Base-by-base conservation (phyloP, 176 grass and related monocot species). In the Hordeum marinum region DNA sequence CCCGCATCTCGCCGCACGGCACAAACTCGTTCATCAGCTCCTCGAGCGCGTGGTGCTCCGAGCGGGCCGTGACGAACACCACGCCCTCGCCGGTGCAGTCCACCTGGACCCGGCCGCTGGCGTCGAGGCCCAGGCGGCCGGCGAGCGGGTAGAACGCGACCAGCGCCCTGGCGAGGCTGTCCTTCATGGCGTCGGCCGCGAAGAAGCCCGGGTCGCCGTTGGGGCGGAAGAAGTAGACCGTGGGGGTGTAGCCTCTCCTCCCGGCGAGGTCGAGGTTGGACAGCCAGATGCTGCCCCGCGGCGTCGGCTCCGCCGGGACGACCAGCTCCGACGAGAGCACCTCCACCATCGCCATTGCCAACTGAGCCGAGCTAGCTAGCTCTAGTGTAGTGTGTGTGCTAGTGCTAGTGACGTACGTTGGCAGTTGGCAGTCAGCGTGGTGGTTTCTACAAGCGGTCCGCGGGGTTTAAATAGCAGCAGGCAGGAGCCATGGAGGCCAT, bases 71-170 rank as follows among this genome's bases (percentile, higher is more conserved):
- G 8, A 75, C 54, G 69, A 95, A 92, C 10, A 80, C 67, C 0
- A 71, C 86, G 59, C 90, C 93, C 40, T 92, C 76, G 24, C 12
- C 93, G 2, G 82, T 92, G 86, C 90, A 95, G 71, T 95, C 61
- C 58, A 95, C 84, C 87, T 92, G 90, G 14, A 86, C 39, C 36
- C 90, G 83, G 0, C 88, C 90, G 24, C 4, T 21, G 23, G 0
- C n/a, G 39, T 92, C 83, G 21, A 65, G 11, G 0, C 63, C 87
- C 1, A 95, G 83, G n/a, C 90, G 88, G 48, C 93, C 93, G n/a
- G 93, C 93, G 4, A 95, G 77, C 1, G 93, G 93, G 42, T 95
- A 92, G 83, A 95, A 95, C 1, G 86, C 11, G 1, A 95, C 93
- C 8, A 95, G 85, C 3, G 85, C 85, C 25, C 82, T 84, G 3